These are phyloP conservation scores for Raffaelea arxii DNA, from an alignment of 2,329 filamentous ascomycete genomes.

Conservation along the genomic window DNA sequence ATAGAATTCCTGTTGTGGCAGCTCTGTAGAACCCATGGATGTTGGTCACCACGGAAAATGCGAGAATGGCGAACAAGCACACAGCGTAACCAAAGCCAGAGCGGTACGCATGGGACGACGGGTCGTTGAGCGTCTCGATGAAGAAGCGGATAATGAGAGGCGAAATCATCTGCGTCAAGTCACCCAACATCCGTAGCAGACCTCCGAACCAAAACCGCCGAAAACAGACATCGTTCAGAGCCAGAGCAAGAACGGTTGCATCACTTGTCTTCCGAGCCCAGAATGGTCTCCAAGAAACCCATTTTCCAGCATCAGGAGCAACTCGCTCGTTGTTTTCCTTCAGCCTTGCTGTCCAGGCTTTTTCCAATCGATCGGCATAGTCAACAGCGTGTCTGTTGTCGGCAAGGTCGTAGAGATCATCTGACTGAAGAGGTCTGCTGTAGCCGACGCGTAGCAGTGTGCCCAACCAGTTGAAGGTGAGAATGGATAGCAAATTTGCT, in stretches of 20 bases:
- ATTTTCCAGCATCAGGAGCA: neutral
- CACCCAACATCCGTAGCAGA: slow-evolving; percentile 17
- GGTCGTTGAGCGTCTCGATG: slow-evolving; percentile 14
- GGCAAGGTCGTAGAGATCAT: slow-evolving; percentile 14
- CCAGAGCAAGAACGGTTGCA: slow-evolving; percentile 16
- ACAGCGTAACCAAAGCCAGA: slow-evolving; percentile 17
- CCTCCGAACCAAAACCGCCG: slow-evolving; percentile 21
- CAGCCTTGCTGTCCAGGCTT: slow-evolving; percentile 13
- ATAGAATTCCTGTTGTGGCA: slow-evolving; percentile 5
- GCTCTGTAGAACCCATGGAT: slow-evolving; percentile 19
- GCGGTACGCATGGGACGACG: slow-evolving; percentile 13
- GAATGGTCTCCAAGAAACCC: slow-evolving; percentile 14
- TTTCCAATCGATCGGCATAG: slow-evolving; percentile 15
- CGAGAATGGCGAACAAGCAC: slow-evolving; percentile 16
- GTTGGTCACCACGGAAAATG: slow-evolving; percentile 16
- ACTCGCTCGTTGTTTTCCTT: slow-evolving; percentile 9
- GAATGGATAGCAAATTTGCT: slow-evolving; percentile 13
- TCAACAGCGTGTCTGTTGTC: slow-evolving; percentile 8
- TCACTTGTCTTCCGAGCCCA: slow-evolving; percentile 17
- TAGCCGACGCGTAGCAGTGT: slow-evolving; percentile 14
- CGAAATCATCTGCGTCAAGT: slow-evolving; percentile 16
- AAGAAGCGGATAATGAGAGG: slow-evolving; percentile 17
- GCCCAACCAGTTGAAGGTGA: slow-evolving; percentile 17
- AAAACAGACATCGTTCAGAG: slow-evolving; percentile 21
- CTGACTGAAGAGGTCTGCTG: slow-evolving; percentile 14